Evolutionary conservation across 371 early-diverging fungal genomes (phyloP).

Genomic region (Mucor lusitanicus): DNA sequence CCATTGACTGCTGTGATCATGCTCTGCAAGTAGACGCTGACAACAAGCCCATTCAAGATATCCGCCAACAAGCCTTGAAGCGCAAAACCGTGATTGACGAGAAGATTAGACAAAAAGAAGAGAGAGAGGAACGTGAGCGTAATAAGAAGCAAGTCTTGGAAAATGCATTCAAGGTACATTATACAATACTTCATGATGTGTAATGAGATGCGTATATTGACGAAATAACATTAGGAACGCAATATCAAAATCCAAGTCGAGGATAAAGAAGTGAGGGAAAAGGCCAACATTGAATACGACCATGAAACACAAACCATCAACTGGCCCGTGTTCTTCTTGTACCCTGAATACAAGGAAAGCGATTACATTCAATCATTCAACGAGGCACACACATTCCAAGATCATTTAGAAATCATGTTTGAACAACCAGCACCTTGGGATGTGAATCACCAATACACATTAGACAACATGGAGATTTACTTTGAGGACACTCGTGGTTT

Average conservation of each 20-base stretch:
- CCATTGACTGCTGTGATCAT: conserved; percentile 80
- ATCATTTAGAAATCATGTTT: conserved; percentile 86
- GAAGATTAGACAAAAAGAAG: conserved; percentile 46
- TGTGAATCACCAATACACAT: conserved; percentile 60
- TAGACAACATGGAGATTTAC: conserved; percentile 75
- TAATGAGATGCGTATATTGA: not conserved
- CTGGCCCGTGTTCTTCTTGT: conserved; percentile 91
- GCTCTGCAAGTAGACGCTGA: conserved; percentile 71
- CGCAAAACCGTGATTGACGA: conserved; percentile 45
- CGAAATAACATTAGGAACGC: conserved; percentile 39
- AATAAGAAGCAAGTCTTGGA: conserved; percentile 49
- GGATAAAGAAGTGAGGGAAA: conserved; percentile 44
- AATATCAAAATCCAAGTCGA: conserved; percentile 54
- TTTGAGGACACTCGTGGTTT: conserved; percentile 69
- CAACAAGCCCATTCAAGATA: conserved; percentile 61
- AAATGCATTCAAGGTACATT: conserved; percentile 51
- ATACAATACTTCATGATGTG: not conserved
- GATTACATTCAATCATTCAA: conserved; percentile 89
- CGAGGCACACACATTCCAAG: conserved; percentile 80
- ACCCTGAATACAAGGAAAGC: conserved; percentile 91
- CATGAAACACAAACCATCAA: conserved; percentile 63
- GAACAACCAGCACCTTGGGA: conserved; percentile 89
- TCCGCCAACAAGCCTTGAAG: conserved; percentile 44
- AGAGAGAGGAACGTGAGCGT: conserved; percentile 47
- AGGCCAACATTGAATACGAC: conserved; percentile 68